Evolutionary conservation across 2,329 filamentous ascomycete genomes (phyloP).

Genomic region (Pyrenophora seminiperda): DNA sequence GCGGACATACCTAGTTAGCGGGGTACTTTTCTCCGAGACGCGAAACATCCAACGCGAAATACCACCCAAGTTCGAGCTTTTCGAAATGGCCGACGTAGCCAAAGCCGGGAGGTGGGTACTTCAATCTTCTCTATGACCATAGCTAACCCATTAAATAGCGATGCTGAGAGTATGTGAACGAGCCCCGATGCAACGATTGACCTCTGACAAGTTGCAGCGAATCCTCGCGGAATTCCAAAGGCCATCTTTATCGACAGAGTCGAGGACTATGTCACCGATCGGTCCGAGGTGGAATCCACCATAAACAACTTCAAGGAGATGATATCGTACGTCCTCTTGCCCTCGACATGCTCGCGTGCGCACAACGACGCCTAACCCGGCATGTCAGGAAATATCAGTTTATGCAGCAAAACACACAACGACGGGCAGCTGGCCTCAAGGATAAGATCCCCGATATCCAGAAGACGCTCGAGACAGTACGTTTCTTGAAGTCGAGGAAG

Average conservation of each 20-base stretch:
- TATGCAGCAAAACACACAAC: slow-evolving; percentile 94
- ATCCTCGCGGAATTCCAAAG: slow-evolving; percentile 13
- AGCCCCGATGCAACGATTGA: background rate
- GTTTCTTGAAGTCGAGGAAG: slow-evolving; percentile 78
- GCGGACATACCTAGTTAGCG: slow-evolving; percentile 22
- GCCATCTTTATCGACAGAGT: slow-evolving; percentile 47
- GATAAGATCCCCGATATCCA: slow-evolving; percentile 98
- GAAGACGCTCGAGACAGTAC: slow-evolving; percentile 91
- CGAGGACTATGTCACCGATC: slow-evolving; percentile 81
- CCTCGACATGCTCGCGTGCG: background rate
- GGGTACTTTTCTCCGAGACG: slow-evolving; percentile 22
- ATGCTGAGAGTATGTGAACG: slow-evolving; percentile 10
- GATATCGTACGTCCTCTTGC: slow-evolving; percentile 70
- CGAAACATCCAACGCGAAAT: slow-evolving; percentile 26
- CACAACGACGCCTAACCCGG: slow-evolving; percentile 15
- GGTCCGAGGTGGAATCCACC: slow-evolving; percentile 78
- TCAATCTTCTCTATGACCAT: background rate
- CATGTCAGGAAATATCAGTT: slow-evolving; percentile 92
- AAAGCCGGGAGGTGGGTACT: slow-evolving; percentile 32
- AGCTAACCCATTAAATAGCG: slow-evolving; percentile 7
- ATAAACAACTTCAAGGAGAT: slow-evolving; percentile 88
- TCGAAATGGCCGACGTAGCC: slow-evolving; percentile 36
- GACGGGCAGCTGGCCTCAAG: slow-evolving; percentile 77
- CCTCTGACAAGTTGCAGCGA: slow-evolving; percentile 37
- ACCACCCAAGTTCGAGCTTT: too few species aligned